Evolutionary conservation across 2,329 filamentous ascomycete genomes (phyloP).

Genomic region (Aspergillus terreus): DNA sequence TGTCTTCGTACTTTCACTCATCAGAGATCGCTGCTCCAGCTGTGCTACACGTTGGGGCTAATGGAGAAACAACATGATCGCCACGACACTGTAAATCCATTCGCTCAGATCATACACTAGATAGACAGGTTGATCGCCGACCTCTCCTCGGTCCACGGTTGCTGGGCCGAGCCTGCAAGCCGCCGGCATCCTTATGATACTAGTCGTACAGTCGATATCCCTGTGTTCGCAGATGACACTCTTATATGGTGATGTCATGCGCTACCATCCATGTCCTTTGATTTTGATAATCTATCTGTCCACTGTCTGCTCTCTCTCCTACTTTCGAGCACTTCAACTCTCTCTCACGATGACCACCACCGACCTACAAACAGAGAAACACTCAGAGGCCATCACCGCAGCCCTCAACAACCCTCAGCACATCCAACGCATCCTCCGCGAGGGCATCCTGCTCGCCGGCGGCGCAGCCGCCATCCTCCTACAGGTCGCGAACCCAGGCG

Average conservation of each 20-base stretch:
- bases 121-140: background rate
- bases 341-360: background rate
- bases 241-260: background rate
- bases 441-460: constrained; percentile 34
- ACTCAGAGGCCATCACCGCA: background rate
- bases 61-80: background rate
- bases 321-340: background rate
- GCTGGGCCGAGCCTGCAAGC: background rate
- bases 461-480: constrained; percentile 38
- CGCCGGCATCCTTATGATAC: background rate
- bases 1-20: background rate
- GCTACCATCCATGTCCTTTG: background rate
- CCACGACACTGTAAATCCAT: background rate
- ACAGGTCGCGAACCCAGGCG: constrained; percentile 38
- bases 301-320: background rate
- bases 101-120: no score
- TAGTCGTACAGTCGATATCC: background rate
- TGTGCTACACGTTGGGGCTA: background rate
- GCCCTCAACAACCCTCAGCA: background rate
- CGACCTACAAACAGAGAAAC: background rate
- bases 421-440: constrained; percentile 30
- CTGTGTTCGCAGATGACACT: background rate
- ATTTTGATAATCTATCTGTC: background rate
- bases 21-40: background rate
- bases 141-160: background rate